These are phyloP conservation scores for Yamagishiella unicocca DNA, from an alignment of 139 green algal species.

Conservation along the genomic window DNA sequence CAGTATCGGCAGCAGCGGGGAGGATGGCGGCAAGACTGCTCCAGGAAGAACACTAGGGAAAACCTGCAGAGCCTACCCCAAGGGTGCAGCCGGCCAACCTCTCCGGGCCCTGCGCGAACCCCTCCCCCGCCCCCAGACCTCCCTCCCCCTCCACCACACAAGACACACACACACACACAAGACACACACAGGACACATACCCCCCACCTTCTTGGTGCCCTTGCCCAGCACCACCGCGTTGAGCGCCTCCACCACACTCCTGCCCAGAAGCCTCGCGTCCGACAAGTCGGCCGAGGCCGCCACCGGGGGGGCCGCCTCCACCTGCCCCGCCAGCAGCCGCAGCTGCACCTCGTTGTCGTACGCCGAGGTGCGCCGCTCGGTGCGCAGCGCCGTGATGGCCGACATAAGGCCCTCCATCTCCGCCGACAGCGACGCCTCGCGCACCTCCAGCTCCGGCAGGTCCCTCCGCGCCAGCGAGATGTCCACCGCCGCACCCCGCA, in stretches of 20 bases:
- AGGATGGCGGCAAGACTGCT: no score
- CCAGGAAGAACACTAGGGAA: no score
- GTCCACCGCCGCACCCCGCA: constrained; percentile 31
- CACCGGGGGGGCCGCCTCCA: constrained; percentile 45
- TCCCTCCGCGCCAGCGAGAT: constrained; percentile 32
- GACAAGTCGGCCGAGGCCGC: constrained; percentile 37
- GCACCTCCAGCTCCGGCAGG: constrained; percentile 41
- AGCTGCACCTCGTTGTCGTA: constrained; percentile 71
- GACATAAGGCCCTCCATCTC: constrained; percentile 33
- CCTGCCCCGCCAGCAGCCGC: constrained; percentile 73
- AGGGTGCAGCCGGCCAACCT: no score
- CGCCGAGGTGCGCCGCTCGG: constrained; percentile 40
- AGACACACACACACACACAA: background rate
- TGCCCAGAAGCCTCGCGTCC: constrained; percentile 65
- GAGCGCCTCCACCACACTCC: constrained; percentile 61
- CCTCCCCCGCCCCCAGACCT: background rate
- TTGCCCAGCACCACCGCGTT: constrained; percentile 69
- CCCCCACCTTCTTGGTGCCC: constrained; percentile 56
- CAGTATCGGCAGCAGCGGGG: no score
- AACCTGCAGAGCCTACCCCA: no score
- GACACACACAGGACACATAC: background rate
- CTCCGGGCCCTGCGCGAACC: no score
- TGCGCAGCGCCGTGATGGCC: constrained; percentile 36
- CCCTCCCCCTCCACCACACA: background rate
- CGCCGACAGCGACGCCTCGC: background rate